Base-by-base conservation (phyloP, 306 rosid species). In the Quercus dentata region DNA sequence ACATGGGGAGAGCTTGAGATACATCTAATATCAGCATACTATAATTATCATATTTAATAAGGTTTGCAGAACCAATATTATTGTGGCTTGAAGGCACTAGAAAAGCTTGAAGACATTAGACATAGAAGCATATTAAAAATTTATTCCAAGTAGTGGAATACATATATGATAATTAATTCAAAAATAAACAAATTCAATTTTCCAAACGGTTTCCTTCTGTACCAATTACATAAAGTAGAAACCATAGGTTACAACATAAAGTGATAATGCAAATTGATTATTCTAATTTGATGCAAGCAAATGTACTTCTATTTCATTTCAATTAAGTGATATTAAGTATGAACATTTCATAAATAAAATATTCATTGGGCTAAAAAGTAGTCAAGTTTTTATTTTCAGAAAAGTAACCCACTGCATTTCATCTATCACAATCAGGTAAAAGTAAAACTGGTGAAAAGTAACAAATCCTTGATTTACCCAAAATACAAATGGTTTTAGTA, bases 281-380 rank as follows among this genome's bases (percentile, higher is more conserved):
- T 6, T 35, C 44, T 6, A 35, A 35, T 35, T 35, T 35, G 44
- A 35, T 35, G 44, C 44, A 35, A 35, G 44, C 44, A 35, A 35
- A 35, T 35, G 44, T 35, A 6, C 44, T 35, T 35, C 44, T 35
- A 35, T 35, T 35, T 35, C 44, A 7, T 6, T 38, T 38, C 44
- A 38, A 38, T 6, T 6, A 38, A 1, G 63, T 57, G 63, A 20
- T n/a, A 3, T 21, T 19, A 19, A 2, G 14, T 57, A 57, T 17
- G 20, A 17, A n/a, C 57, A 79, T 73, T 38, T 52, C 78, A 61
- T 28, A 55, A 55, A 59, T 70, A 80, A 54, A 77, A 56, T 3
- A 73, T 20, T 71, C 46, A 62, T 56, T 11, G 44, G 21, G 61
- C 63, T 71, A n/a, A 52, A 65, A 74, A 69, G 27, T 23, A 70